Evolutionary conservation across 2,329 filamentous ascomycete species (phyloP).

Genomic region (Fragosphaeria purpurea): DNA sequence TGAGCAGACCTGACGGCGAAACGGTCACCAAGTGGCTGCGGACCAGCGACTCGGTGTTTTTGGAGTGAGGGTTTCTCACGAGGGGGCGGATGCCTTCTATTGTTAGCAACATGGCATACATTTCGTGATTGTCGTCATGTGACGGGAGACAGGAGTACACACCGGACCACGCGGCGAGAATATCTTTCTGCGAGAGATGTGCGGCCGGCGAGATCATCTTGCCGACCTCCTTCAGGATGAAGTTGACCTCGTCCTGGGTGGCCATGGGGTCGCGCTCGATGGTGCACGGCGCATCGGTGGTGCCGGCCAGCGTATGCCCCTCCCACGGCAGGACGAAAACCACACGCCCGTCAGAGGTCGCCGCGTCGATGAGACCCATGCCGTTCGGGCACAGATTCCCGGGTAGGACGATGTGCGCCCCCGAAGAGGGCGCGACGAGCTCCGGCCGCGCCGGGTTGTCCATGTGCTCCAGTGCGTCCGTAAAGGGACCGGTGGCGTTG

Average conservation of each 20-base stretch:
- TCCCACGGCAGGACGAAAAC: slow-evolving; percentile 86
- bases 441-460: slow-evolving; percentile 59
- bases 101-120: too few relatives aligned
- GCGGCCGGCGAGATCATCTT: slow-evolving; percentile 62
- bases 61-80: slow-evolving; percentile 69
- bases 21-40: slow-evolving; percentile 72
- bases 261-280: slow-evolving; percentile 28
- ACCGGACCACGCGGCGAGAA: slow-evolving; percentile 44
- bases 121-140: slow-evolving; percentile 9
- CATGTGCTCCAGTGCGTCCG: slow-evolving; percentile 70
- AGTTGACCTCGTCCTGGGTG: slow-evolving; percentile 5
- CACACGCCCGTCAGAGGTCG: slow-evolving; percentile 74
- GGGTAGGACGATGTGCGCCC: slow-evolving; percentile 74
- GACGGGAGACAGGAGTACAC: neutral
- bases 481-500: slow-evolving; percentile 77
- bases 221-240: slow-evolving; percentile 64
- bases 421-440: slow-evolving; percentile 71
- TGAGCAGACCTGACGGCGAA: slow-evolving; percentile 65
- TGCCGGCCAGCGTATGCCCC: slow-evolving; percentile 76
- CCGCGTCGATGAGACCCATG: slow-evolving; percentile 75
- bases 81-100: slow-evolving; percentile 55
- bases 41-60: slow-evolving; percentile 74
- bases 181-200: slow-evolving; percentile 3
- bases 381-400: slow-evolving; percentile 68
- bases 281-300: slow-evolving; percentile 63